These are phyloP conservation scores for Cyclotella kingstonii DNA, from an alignment of 108 stramenopile species.

Conservation along the genomic window DNA sequence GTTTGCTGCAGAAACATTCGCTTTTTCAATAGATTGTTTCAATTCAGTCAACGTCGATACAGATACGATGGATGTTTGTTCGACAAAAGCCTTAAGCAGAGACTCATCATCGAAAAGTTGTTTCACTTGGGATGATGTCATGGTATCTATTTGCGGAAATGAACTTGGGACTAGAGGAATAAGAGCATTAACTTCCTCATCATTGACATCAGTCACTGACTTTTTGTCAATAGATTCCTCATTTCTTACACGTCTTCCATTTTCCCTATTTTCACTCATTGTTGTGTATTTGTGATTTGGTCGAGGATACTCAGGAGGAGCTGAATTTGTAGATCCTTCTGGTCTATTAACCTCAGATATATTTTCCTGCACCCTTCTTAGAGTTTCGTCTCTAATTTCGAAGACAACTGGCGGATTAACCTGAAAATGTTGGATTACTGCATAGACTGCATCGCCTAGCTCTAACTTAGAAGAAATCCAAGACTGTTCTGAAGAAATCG, in stretches of 20 bases:
- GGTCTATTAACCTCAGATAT: not conserved
- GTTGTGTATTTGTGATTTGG: constrained; percentile 10
- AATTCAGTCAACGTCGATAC: constrained; percentile 41
- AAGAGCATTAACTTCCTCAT: constrained; percentile 28
- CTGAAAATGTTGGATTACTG: constrained; percentile 76
- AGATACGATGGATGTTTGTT: constrained; percentile 40
- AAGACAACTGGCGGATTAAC: constrained; percentile 62
- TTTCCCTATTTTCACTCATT: not conserved
- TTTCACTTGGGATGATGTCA: constrained; percentile 54
- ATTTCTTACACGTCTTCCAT: not conserved
- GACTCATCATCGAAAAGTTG: constrained; percentile 53
- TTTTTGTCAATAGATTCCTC: not conserved
- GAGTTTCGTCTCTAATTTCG: constrained; percentile 60
- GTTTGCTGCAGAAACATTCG: constrained; percentile 54
- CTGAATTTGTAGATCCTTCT: not conserved
- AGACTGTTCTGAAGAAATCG: constrained; percentile 51
- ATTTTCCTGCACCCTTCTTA: constrained; percentile 50
- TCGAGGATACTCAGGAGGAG: constrained; percentile 8
- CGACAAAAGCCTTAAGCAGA: constrained; percentile 40
- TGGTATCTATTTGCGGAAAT: constrained; percentile 54
- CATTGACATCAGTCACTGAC: constrained; percentile 1
- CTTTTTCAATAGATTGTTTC: constrained; percentile 32
- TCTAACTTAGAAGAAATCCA: constrained; percentile 54
- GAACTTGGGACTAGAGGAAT: constrained; percentile 60
- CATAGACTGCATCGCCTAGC: constrained; percentile 72